Evolutionary conservation across 1,139 yeast species (phyloP).

Genomic region (Geotrichum europaeum): DNA sequence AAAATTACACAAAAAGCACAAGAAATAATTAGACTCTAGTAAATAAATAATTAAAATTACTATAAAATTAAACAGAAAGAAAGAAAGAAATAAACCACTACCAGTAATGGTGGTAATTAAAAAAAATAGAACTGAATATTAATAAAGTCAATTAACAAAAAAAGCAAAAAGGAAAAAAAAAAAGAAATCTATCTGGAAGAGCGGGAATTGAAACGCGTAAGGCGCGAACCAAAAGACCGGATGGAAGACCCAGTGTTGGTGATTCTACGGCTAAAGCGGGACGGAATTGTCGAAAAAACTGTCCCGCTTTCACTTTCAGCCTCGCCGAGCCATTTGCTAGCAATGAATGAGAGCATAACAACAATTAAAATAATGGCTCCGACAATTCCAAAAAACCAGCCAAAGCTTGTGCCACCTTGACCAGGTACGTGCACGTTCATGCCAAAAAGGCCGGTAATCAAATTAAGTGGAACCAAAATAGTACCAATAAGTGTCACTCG

Average conservation of each 20-base stretch:
- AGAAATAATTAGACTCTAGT: conserved; percentile 1
- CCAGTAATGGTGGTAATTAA: background rate
- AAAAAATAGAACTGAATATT: background rate
- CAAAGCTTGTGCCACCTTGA: conserved; percentile 38
- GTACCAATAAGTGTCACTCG: conserved; percentile 90
- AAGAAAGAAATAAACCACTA: background rate
- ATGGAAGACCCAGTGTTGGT: background rate
- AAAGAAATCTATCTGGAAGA: background rate
- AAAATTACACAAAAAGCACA: conserved; percentile 12
- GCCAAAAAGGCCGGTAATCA: conserved; percentile 89
- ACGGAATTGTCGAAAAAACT: background rate
- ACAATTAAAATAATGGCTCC: conserved; percentile 35
- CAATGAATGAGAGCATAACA: conserved; percentile 21
- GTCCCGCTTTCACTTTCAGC: conserved; percentile 8
- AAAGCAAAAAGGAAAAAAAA: background rate
- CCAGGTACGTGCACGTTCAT: conserved; percentile 95
- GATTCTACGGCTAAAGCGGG: background rate
- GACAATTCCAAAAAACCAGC: conserved; percentile 66
- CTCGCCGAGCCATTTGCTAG: conserved; percentile 24
- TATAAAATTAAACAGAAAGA: background rate
- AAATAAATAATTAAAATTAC: background rate
- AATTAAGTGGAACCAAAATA: conserved; percentile 78
- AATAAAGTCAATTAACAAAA: background rate
- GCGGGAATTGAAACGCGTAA: background rate
- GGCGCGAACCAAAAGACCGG: conserved; percentile 1